Percentiles rank a stretch among this genome's conserved stretches.
phyloP scores from a whole-genome alignment of 2,329 filamentous ascomycete genomes.

The Chaetomiaceae sp. region DNA sequence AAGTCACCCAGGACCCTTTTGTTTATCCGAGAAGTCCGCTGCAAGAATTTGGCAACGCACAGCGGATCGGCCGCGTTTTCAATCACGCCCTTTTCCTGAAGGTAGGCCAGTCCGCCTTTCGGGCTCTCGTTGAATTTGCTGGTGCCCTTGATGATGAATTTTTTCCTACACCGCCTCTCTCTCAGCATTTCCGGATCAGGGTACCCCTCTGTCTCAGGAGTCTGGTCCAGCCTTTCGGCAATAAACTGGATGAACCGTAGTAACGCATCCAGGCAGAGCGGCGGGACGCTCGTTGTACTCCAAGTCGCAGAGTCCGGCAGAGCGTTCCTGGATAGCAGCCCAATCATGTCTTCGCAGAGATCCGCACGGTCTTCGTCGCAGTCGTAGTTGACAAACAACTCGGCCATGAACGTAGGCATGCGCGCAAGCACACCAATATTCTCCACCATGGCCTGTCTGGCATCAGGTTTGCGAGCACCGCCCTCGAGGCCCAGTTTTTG shows the following conservation, averaged over 20 bases:
- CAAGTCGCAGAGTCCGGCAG: constrained; percentile 96
- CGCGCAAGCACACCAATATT: constrained; percentile 86
- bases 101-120: constrained; percentile 79
- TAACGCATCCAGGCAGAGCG: constrained; percentile 86
- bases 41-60: constrained; percentile 81
- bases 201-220: constrained; percentile 58
- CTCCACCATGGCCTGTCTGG: constrained; percentile 96
- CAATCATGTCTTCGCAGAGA: constrained; percentile 92
- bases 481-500: constrained; percentile 91
- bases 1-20: constrained; percentile 91
- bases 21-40: constrained; percentile 80
- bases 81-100: constrained; percentile 83
- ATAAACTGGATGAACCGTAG: constrained; percentile 90
- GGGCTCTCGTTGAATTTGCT: constrained; percentile 94
- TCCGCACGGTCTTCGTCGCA: constrained; percentile 89
- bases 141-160: constrained; percentile 80
- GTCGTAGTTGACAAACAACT: constrained; percentile 97
- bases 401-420: constrained; percentile 91
- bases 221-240: constrained; percentile 75
- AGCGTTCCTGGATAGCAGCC: constrained; percentile 85
- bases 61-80: constrained; percentile 66
- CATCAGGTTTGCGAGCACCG: constrained; percentile 86
- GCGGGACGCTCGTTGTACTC: constrained; percentile 98
- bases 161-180: constrained; percentile 74
- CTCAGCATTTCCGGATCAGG: constrained; percentile 62